Evolutionary conservation across 371 early-diverging fungal genomes (phyloP).

Genomic region (Cokeromyces recurvatus): DNA sequence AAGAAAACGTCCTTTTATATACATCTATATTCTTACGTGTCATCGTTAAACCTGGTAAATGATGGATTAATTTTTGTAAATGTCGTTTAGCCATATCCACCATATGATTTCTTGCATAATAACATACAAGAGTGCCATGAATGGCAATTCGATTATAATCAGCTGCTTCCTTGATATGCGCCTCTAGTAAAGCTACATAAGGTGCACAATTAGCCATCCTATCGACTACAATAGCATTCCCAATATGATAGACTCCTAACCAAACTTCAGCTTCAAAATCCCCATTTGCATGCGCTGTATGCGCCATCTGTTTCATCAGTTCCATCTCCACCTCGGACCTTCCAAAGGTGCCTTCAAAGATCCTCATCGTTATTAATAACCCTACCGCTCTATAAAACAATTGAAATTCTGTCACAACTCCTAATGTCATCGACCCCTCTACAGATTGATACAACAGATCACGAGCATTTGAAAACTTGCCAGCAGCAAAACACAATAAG

Average conservation of each 20-base stretch:
- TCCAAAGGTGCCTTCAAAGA: constrained; percentile 50
- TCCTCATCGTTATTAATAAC: constrained; percentile 43
- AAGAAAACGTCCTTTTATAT: no score
- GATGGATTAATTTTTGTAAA: constrained; percentile 18
- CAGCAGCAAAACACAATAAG: constrained; percentile 46
- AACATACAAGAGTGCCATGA: constrained; percentile 35
- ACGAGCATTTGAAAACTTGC: constrained; percentile 37
- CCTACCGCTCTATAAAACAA: constrained; percentile 51
- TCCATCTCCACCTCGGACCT: constrained; percentile 35
- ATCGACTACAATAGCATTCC: constrained; percentile 32
- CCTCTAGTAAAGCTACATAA: constrained; percentile 32
- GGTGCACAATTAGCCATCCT: constrained; percentile 30
- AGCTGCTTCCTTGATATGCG: constrained; percentile 24
- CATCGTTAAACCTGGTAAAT: constrained; percentile 29
- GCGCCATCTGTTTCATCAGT: constrained; percentile 41
- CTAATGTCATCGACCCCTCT: constrained; percentile 38
- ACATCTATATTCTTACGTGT: constrained; percentile 43
- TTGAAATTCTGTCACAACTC: constrained; percentile 51
- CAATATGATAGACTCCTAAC: constrained; percentile 39
- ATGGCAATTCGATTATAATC: constrained; percentile 43
- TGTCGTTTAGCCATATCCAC: constrained; percentile 26
- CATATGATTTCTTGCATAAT: constrained; percentile 28
- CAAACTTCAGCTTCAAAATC: constrained; percentile 44
- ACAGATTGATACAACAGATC: constrained; percentile 42
- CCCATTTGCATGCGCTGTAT: constrained; percentile 41